A percentile compares a stretch with the other conserved stretches of the same genome.
phyloP scores from a whole-genome alignment of 2,329 filamentous ascomycete species.

The Aspergillus sp. region DNA sequence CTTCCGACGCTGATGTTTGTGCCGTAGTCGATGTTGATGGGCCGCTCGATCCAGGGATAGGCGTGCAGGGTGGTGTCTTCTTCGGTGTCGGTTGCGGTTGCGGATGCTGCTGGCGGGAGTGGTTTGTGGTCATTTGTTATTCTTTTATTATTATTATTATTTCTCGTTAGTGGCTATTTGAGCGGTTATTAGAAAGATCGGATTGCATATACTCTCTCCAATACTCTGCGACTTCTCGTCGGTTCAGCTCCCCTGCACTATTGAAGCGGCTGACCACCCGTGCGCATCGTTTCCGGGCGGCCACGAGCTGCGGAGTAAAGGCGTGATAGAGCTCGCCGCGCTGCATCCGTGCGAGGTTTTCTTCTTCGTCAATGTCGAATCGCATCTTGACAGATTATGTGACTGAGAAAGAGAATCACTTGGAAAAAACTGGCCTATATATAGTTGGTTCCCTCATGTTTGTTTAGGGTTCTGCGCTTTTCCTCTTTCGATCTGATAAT shows the following conservation, averaged over 20 bases:
- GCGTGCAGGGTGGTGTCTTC: conserved; percentile 8
- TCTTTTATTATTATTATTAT: not conserved
- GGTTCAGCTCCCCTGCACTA: conserved; percentile 42
- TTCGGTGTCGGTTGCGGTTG: conserved; percentile 1
- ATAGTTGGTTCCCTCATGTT: too few relatives aligned
- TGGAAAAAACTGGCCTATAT: too few relatives aligned
- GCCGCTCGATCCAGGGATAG: conserved; percentile 42
- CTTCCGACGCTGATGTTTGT: conserved; percentile 64
- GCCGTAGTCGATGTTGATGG: conserved; percentile 68
- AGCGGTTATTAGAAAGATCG: not conserved
- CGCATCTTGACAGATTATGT: conserved; percentile 3
- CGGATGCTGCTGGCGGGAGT: not conserved
- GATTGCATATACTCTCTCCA: conserved; percentile 54
- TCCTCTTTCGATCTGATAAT: too few relatives aligned
- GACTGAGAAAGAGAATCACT: too few relatives aligned
- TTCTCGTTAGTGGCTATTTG: not conserved
- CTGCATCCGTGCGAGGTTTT: conserved; percentile 41
- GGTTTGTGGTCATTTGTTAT: not conserved
- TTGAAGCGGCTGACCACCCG: conserved; percentile 56
- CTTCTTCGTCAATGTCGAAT: conserved; percentile 9
- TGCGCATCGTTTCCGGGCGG: conserved; percentile 54
- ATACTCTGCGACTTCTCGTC: conserved; percentile 54
- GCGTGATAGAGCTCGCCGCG: conserved; percentile 63
- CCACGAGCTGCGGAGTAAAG: conserved; percentile 58
- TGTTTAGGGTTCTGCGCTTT: too few relatives aligned